A percentile compares a stretch with the other conserved stretches of the same genome.
phyloP scores from a whole-genome alignment of 108 stramenopile species.

The Pseudonitzschia pungens region DNA sequence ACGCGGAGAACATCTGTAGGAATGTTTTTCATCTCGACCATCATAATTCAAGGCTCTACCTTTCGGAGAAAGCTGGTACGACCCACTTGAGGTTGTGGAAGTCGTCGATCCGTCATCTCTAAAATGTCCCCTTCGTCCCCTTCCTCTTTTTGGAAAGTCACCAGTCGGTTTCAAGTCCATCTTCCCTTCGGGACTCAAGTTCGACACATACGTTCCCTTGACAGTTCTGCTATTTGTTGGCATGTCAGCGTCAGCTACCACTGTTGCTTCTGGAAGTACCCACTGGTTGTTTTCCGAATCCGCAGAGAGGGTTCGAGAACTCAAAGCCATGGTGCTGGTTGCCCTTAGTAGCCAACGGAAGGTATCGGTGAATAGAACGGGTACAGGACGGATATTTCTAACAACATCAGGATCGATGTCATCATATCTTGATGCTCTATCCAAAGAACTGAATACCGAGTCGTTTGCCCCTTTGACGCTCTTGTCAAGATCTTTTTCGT shows the following conservation, averaged over 20 bases:
- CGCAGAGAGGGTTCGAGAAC: not conserved
- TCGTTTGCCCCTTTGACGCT: not conserved
- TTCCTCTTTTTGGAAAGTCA: not conserved
- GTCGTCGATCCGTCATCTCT: not conserved
- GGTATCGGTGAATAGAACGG: slow-evolving; percentile 48
- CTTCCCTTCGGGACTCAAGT: not conserved
- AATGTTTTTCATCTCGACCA: not conserved
- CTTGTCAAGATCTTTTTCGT: slow-evolving; percentile 6
- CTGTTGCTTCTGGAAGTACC: slow-evolving; percentile 19
- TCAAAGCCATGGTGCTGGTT: not conserved
- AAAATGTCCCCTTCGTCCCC: too few species aligned
- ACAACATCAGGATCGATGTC: slow-evolving; percentile 30
- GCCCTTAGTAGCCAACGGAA: slow-evolving; percentile 44
- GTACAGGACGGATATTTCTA: slow-evolving; percentile 38
- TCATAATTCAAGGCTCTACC: not conserved
- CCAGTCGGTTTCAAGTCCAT: not conserved
- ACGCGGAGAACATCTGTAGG: not conserved
- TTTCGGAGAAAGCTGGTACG: not conserved
- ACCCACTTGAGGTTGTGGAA: not conserved
- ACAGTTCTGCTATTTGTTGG: not conserved
- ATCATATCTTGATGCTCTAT: slow-evolving; percentile 14
- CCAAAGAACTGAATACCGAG: not conserved
- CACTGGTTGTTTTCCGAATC: slow-evolving; percentile 9
- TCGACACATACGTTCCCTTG: slow-evolving; percentile 15
- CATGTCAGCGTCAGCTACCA: not conserved